Base-by-base conservation (phyloP, 805 yeast genomes). In the Ogataea methylovora region DNA sequence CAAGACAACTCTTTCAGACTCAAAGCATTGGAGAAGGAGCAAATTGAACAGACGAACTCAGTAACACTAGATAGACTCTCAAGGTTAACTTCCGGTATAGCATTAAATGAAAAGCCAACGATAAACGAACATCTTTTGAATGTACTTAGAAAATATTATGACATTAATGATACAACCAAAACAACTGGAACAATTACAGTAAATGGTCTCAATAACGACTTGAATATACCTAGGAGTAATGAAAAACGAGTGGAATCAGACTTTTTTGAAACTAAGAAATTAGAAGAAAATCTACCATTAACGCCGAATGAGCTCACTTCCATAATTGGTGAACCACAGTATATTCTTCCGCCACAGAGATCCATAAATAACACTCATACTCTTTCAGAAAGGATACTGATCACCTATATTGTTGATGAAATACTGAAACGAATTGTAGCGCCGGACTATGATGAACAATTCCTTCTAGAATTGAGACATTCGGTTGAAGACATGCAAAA, bases 221-320 rank as follows among this genome's bases (percentile, higher is more conserved):
- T 13, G 9, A 7, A 13, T 13, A 17, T 13, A 9, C 8, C 5
- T 13, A 9, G 14, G n/a, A 25, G 8, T 25, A 13, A 15, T 8
- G 14, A n/a, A 8, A 17, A n/a, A 7, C 17, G 6, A 25, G 7
- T 8, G 18, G 4, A 15, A 4, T 25, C 17, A 7, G 4, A 4
- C 13, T 13, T 13, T 8, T n/a, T 5, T n/a, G 17, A 8, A 25
- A 11, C 16, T 12, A n/a, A n/a, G 5, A 14, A 17, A 9, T 24
- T 29, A 5, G 30, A 29, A 11, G 11, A 19, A 8, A 15, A 14
- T 6, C 33, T 44, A 17, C 52, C 52, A 4, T 23, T 40, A 24
- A 45, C 53, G 3, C 50, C 51, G 4, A 43, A 43, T 4, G 50
- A 43, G 24, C 35, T 48, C 7, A 37, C 40, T 1, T 27, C 27